phyloP scores from a whole-genome alignment of 1,284 basidiomycete genomes.

The Leccinum fuscescens region DNA sequence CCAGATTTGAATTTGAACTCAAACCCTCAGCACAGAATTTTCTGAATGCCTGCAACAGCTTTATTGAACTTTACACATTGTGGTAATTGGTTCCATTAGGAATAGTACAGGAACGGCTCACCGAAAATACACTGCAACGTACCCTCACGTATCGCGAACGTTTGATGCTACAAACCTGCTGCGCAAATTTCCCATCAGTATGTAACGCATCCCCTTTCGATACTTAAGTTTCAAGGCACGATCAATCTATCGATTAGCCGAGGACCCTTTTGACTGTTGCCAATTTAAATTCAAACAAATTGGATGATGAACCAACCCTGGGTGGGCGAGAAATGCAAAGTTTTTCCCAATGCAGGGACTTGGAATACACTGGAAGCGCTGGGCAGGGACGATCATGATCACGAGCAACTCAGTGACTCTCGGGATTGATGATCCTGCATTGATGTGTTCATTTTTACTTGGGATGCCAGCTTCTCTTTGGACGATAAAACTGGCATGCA shows the following conservation, averaged over 20 bases:
- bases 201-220: not conserved
- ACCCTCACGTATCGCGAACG: not conserved
- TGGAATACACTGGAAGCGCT: not conserved
- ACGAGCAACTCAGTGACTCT: slow-evolving; percentile 4
- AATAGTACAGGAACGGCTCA: not conserved
- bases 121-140: not conserved
- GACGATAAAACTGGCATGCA: slow-evolving; percentile 5
- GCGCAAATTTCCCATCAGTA: not conserved
- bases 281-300: not conserved
- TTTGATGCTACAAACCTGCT: not conserved
- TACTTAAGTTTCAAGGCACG: not conserved
- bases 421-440: not conserved
- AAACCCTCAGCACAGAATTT: not conserved
- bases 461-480: slow-evolving; percentile 3
- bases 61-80: not conserved
- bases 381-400: not conserved
- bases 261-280: not conserved
- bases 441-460: slow-evolving; percentile 1
- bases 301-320: slow-evolving; percentile 2
- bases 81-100: slow-evolving; percentile 2
- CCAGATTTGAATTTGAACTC: not conserved
- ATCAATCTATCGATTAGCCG: not conserved
- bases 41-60: not conserved
- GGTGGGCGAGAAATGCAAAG: not conserved
- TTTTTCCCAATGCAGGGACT: slow-evolving; percentile 2